phyloP scores from a whole-genome alignment of 305 asterid genomes.

The Solanum hybrid region DNA sequence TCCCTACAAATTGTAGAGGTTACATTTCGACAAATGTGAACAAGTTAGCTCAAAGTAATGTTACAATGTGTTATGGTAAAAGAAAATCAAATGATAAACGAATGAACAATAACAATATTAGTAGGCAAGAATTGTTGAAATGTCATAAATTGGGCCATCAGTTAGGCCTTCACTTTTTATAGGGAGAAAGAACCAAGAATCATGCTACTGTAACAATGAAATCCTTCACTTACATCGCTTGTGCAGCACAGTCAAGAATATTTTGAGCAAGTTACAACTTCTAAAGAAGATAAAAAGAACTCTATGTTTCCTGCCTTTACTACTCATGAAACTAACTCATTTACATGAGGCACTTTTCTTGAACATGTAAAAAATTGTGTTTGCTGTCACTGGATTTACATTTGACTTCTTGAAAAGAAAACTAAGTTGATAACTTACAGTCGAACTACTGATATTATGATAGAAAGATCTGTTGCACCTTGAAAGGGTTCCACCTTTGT shows the following conservation, averaged over 20 bases:
- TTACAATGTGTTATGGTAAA: neutral
- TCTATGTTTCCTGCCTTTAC: neutral
- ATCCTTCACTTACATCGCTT: neutral
- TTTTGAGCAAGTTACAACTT: neutral
- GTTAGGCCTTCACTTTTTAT: neutral
- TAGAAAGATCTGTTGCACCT: neutral
- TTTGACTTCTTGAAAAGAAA: neutral
- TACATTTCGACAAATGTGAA: neutral
- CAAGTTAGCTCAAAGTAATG: neutral
- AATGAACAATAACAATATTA: neutral
- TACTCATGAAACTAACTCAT: neutral
- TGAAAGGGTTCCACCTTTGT: neutral
- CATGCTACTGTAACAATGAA: neutral
- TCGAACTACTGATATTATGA: neutral
- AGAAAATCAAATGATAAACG: neutral
- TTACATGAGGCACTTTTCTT: neutral
- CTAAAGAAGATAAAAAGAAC: neutral
- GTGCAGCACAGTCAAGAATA: neutral
- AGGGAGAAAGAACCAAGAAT: neutral
- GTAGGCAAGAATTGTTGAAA: neutral
- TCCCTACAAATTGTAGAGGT: neutral
- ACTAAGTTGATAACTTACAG: neutral
- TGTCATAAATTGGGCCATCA: neutral
- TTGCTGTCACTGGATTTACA: neutral
- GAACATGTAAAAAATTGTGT: neutral